phyloP scores from a whole-genome alignment of 2,329 filamentous ascomycete species.

The Cladosporium sp. region DNA sequence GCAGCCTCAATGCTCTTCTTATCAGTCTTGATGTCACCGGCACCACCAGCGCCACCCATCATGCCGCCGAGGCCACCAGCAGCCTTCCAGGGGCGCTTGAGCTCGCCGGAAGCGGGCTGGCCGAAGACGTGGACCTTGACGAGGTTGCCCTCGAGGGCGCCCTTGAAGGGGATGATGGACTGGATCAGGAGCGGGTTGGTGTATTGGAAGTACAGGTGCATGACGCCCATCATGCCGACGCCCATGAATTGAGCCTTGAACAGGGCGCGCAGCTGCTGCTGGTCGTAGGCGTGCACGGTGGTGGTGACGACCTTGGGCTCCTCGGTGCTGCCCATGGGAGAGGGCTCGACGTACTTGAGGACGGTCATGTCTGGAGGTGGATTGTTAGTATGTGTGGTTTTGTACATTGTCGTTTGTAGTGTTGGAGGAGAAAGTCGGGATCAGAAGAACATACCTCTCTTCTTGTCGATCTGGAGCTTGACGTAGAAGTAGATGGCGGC shows the following conservation, averaged over 20 bases:
- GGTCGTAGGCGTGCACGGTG: constrained; percentile 92
- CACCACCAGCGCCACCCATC: constrained; percentile 56
- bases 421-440: background rate
- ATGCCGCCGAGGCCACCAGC: constrained; percentile 75
- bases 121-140: constrained; percentile 94
- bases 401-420: background rate
- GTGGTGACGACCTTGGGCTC: constrained; percentile 96
- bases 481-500: constrained; percentile 79
- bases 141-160: constrained; percentile 89
- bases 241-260: constrained; percentile 95
- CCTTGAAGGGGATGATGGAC: constrained; percentile 96
- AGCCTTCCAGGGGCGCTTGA: constrained; percentile 94
- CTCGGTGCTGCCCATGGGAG: constrained; percentile 86
- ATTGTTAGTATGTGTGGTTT: constrained; percentile 3
- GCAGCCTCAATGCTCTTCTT: constrained; percentile 53
- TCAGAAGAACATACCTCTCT: constrained; percentile 71
- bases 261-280: constrained; percentile 73
- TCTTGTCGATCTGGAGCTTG: constrained; percentile 81
- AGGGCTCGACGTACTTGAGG: constrained; percentile 96
- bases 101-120: constrained; percentile 77
- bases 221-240: constrained; percentile 94
- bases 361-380: constrained; percentile 77
- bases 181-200: constrained; percentile 98
- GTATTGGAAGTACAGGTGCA: constrained; percentile 99
- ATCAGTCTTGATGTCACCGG: constrained; percentile 76